phyloP scores from a whole-genome alignment of 805 yeast genomes.

The Saccharomycopsis fibuligera region DNA sequence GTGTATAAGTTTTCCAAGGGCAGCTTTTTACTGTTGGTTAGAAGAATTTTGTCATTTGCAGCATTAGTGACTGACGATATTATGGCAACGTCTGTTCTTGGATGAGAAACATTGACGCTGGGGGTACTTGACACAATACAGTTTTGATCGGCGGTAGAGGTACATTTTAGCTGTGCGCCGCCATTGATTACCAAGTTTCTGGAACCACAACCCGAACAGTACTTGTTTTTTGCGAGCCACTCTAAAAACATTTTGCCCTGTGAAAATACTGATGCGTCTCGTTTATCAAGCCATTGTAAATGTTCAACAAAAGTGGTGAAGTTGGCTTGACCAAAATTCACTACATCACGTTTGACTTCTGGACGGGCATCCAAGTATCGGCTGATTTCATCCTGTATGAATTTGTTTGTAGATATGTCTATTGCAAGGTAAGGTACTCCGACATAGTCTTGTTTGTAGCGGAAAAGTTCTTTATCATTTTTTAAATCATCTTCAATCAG shows the following conservation, averaged over 20 bases:
- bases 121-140: slow-evolving; percentile 28
- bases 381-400: slow-evolving; percentile 18
- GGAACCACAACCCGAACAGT: slow-evolving; percentile 83
- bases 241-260: slow-evolving; percentile 80
- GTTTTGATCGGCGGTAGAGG: slow-evolving; percentile 32
- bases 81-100: slow-evolving; percentile 84
- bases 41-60: slow-evolving; percentile 53
- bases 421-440: slow-evolving; percentile 65
- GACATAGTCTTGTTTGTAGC: slow-evolving; percentile 29
- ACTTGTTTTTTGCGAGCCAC: slow-evolving; percentile 68
- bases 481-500: not conserved
- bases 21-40: slow-evolving; percentile 68
- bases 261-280: slow-evolving; percentile 62
- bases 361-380: too few species aligned
- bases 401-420: slow-evolving; percentile 38
- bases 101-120: slow-evolving; percentile 75
- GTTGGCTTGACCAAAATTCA: not conserved
- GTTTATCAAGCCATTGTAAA: slow-evolving; percentile 24
- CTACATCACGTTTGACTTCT: slow-evolving; percentile 1
- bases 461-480: slow-evolving; percentile 30
- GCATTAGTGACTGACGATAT: slow-evolving; percentile 70
- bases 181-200: slow-evolving; percentile 54
- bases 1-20: slow-evolving; percentile 55
- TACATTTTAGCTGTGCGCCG: slow-evolving; percentile 56
- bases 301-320: slow-evolving; percentile 23